Percentiles rank a stretch among this genome's conserved stretches.
Conservation (phyloP, 495 filamentous ascomycete species). For the Rhypophila decipiens region DNA sequence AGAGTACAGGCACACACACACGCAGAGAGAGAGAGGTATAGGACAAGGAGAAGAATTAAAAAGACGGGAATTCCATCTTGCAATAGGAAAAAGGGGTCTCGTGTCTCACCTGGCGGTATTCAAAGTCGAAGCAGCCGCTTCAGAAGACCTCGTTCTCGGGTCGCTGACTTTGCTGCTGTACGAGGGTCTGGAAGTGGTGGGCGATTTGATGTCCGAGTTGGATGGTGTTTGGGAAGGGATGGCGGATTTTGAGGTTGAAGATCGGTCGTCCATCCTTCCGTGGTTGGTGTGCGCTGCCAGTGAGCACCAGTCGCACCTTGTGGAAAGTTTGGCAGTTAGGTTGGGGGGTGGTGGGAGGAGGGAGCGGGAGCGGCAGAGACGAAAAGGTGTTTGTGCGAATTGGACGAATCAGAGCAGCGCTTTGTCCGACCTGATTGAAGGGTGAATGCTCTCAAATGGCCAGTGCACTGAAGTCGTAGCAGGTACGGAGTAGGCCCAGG, state of each 20-base stretch:
- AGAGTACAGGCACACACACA: no score
- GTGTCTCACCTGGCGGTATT: slow-evolving; percentile 32
- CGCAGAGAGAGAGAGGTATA: no score
- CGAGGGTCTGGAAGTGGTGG: slow-evolving; percentile 18
- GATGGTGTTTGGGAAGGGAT: slow-evolving; percentile 18
- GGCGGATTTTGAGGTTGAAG: slow-evolving; percentile 22
- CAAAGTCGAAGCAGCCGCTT: slow-evolving; percentile 17
- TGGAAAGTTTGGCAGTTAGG: slow-evolving; percentile 28
- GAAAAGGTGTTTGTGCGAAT: slow-evolving; percentile 27
- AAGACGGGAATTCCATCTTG: slow-evolving; percentile 11
- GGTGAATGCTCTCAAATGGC: slow-evolving; percentile 1
- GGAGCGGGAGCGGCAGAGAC: slow-evolving; percentile 30
- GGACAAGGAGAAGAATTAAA: slow-evolving; percentile 12
- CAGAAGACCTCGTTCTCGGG: slow-evolving; percentile 18
- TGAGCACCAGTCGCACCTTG: slow-evolving; percentile 22
- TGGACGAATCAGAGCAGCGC: slow-evolving; percentile 25
- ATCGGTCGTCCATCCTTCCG: slow-evolving; percentile 30
- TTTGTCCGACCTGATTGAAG: slow-evolving; percentile 15
- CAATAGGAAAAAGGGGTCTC: slow-evolving; percentile 17
- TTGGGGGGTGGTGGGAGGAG: slow-evolving; percentile 23
- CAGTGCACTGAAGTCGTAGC: no score
- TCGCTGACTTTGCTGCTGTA: slow-evolving; percentile 33
- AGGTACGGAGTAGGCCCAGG: slow-evolving; percentile 9
- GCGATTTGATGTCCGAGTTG: slow-evolving; percentile 22
- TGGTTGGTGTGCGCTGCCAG: slow-evolving; percentile 12